phyloP scores from a whole-genome alignment of 495 filamentous ascomycete species.

The Penicillium samsonianum region DNA sequence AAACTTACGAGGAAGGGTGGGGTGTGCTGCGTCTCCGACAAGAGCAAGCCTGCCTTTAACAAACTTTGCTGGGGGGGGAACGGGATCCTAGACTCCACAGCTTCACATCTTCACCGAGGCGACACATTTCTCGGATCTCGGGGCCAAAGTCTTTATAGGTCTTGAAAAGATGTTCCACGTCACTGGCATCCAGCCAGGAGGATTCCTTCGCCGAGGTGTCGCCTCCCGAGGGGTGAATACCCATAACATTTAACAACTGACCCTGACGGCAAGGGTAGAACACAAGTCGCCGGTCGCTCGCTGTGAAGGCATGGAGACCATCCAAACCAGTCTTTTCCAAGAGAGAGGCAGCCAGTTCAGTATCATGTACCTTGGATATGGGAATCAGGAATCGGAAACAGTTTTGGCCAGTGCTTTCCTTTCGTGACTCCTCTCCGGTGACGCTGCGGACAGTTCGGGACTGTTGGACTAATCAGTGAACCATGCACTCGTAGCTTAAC shows the following conservation, averaged over 20 bases:
- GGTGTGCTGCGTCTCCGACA: conserved; percentile 54
- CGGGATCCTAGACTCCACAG: conserved; percentile 51
- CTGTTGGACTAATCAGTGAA: conserved; percentile 12
- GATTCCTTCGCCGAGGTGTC: conserved; percentile 1
- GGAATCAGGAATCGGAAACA: conserved; percentile 54
- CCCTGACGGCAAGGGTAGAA: conserved; percentile 48
- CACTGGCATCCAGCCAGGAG: conserved; percentile 16
- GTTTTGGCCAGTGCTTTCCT: conserved; percentile 28
- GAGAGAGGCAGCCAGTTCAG: conserved; percentile 30
- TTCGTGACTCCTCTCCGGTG: conserved; percentile 7
- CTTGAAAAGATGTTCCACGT: conserved; percentile 23
- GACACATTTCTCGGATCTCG: conserved; percentile 24
- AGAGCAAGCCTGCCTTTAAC: conserved; percentile 42
- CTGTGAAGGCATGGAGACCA: conserved; percentile 31
- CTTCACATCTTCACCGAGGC: conserved; percentile 46
- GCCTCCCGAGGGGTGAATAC: conserved; percentile 34
- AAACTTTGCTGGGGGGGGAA: conserved; percentile 36
- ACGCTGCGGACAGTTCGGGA: conserved; percentile 22
- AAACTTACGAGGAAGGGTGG: conserved; percentile 24
- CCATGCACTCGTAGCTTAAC: too few relatives aligned
- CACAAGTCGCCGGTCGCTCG: conserved; percentile 37
- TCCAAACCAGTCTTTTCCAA: conserved; percentile 30
- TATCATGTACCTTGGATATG: conserved; percentile 32
- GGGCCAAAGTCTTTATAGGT: conserved; percentile 22
- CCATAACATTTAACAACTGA: conserved; percentile 46